phyloP scores from a whole-genome alignment of 2,329 filamentous ascomycete species.

The Amylocarpus encephaloides region DNA sequence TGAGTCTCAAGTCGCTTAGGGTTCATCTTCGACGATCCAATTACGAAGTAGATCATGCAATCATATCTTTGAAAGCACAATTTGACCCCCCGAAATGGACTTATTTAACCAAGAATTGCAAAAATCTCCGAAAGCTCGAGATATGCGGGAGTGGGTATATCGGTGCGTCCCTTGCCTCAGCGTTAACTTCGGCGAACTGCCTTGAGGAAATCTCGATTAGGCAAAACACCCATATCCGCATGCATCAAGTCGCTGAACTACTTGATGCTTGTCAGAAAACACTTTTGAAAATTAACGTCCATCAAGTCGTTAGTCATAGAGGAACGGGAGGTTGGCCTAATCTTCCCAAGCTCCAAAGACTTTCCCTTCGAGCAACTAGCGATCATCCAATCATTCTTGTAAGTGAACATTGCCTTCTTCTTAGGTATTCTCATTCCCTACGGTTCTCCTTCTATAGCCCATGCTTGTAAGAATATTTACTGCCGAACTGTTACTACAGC shows the following conservation, averaged over 20 bases:
- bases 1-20: conserved; percentile 23
- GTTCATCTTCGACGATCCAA: conserved; percentile 26
- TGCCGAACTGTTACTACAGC: too few relatives aligned
- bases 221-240: conserved; percentile 14
- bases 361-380: conserved; percentile 9
- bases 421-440: not conserved
- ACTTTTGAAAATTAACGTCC: conserved; percentile 18
- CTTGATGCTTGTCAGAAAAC: conserved; percentile 16
- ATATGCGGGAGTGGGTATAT: conserved; percentile 19
- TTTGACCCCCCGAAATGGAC: conserved; percentile 21
- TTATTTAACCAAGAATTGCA: conserved; percentile 25
- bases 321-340: conserved; percentile 11
- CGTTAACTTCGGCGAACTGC: conserved; percentile 18
- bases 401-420: conserved; percentile 2
- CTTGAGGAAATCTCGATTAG: conserved; percentile 19
- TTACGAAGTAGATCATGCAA: conserved; percentile 24
- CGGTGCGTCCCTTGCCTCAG: conserved; percentile 22
- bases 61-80: conserved; percentile 17
- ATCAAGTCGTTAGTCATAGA: conserved; percentile 6
- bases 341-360: conserved; percentile 14
- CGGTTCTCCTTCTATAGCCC: too few relatives aligned
- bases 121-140: conserved; percentile 22
- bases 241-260: conserved; percentile 8
- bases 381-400: conserved; percentile 16
- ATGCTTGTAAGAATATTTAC: too few relatives aligned